phyloP scores from a whole-genome alignment of 306 rosid species.

The Prunus salicina region DNA sequence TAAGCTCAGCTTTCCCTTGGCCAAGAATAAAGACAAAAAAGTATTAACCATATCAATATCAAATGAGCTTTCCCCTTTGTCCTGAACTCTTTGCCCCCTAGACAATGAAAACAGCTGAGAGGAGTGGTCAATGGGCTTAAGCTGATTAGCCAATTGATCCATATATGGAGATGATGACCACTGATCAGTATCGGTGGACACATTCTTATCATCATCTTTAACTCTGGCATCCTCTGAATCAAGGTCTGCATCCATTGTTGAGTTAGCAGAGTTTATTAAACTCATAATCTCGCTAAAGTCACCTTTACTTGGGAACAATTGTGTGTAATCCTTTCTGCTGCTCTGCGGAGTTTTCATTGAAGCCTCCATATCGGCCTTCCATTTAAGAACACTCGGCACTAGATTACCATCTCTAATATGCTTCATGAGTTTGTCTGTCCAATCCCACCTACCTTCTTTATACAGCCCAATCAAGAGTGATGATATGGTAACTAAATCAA shows the following conservation, averaged over 20 bases:
- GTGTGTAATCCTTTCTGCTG: slow-evolving; percentile 54
- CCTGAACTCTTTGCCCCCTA: slow-evolving; percentile 66
- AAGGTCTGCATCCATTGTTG: slow-evolving; percentile 4
- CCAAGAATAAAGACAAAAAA: slow-evolving; percentile 74
- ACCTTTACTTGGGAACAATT: slow-evolving; percentile 64
- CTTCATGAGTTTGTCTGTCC: slow-evolving; percentile 83
- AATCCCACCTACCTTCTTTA: slow-evolving; percentile 66
- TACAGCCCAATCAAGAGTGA: slow-evolving; percentile 69
- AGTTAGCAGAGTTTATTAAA: slow-evolving; percentile 34
- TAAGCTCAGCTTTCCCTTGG: slow-evolving; percentile 80
- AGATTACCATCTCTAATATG: slow-evolving; percentile 71
- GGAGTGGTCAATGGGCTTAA: slow-evolving; percentile 30
- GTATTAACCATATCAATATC: slow-evolving; percentile 87
- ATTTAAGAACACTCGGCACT: slow-evolving; percentile 63
- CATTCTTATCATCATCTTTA: slow-evolving; percentile 23
- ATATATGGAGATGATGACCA: slow-evolving; percentile 86
- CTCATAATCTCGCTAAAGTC: slow-evolving; percentile 54
- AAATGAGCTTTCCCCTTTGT: slow-evolving; percentile 48
- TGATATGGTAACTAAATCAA: slow-evolving; percentile 74
- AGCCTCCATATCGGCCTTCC: slow-evolving; percentile 82
- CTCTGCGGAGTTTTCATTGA: slow-evolving; percentile 50
- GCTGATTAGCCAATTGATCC: slow-evolving; percentile 66
- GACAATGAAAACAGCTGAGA: slow-evolving; percentile 42
- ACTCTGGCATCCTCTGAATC: slow-evolving; percentile 22
- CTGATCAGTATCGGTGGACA: slow-evolving; percentile 31